Base-by-base conservation (phyloP, 2,329 filamentous ascomycete genomes). In the Cercospora beticola region DNA sequence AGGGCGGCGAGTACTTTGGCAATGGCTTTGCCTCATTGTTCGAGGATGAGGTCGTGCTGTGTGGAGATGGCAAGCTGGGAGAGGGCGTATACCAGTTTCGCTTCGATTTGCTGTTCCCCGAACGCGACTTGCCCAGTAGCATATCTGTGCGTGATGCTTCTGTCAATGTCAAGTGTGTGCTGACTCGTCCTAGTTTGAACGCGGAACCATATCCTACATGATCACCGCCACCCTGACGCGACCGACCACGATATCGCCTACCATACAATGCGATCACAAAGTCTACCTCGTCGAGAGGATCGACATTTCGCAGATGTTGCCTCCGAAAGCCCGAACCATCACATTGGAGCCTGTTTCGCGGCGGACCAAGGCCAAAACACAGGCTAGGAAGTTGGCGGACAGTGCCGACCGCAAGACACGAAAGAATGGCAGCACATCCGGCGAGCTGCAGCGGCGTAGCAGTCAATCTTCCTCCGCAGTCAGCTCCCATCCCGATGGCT, bases 181-280 rank as follows among this genome's bases (percentile, higher is more conserved):
- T 76, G 63, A 75, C 62, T 12, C 31, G 30, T 26, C 26, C n/a
- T 62, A 98, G 93, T 99, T 99, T 79, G 95, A 98, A 81, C 89
- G 94, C 77, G 95, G 95, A 40, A 94, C 92, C 1, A 92, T 99
- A 75, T 90, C 91, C 21, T 99, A 98, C 81, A 89, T 94, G 82
- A 87, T 98, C 74, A 94, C 92, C 5, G 91, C 94, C 33, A 97
- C 93, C 8, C 80, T 98, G 67, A 98, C 94, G 21, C 89, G 93
- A 66, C 94, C 95, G 21, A 95, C 92, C 0, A 89, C 93, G 5
- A 96, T 97, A 70, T 87, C 90, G 14, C 90, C 94, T 1, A 93
- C 90, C 2, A 86, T 90, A 9, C 91, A 88, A 40, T 95, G 92
- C 80, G 93, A 97, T 73, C 87, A 89, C 70, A 94, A 93, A 76